These are phyloP conservation scores for Pelargonium australe DNA, from an alignment of 441 rosid genomes.

Conservation along the genomic window DNA sequence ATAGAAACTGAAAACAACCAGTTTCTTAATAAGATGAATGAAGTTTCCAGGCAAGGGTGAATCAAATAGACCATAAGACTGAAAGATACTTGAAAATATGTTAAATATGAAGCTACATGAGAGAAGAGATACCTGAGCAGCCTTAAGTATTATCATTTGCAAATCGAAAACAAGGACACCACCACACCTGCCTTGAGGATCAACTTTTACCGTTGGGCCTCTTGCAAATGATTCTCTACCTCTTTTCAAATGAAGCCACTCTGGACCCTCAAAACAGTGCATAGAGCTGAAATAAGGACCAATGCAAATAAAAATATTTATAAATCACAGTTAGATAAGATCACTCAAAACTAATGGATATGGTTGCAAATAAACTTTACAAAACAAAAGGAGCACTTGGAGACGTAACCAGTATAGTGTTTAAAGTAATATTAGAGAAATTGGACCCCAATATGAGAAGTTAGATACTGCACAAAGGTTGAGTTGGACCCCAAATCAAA, in stretches of 20 bases:
- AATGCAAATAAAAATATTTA: constrained; percentile 9
- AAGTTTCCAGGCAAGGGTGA: background rate
- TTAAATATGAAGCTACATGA: constrained; percentile 11
- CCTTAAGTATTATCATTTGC: constrained; percentile 96
- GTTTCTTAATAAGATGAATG: background rate
- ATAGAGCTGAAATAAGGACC: constrained; percentile 62
- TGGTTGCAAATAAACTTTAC: background rate
- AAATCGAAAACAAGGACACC: constrained; percentile 86
- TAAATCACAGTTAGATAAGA: constrained; percentile 13
- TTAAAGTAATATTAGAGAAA: background rate
- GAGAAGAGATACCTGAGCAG: constrained; percentile 67
- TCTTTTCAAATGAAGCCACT: constrained; percentile 91
- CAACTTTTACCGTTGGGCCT: constrained; percentile 79
- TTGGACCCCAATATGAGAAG: background rate
- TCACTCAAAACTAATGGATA: background rate
- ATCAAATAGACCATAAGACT: background rate
- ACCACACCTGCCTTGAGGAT: constrained; percentile 98
- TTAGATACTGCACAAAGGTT: background rate
- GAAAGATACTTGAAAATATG: background rate
- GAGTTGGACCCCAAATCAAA: background rate
- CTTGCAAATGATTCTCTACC: constrained; percentile 89
- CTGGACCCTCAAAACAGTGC: constrained; percentile 98
- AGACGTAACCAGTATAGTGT: constrained; percentile 2
- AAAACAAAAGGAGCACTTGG: background rate
- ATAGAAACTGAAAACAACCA: background rate